A percentile compares a stretch with the other conserved stretches of the same genome.
These are phyloP conservation scores for Santalum album DNA, from an alignment of 164 flowering plant species.

Conservation along the genomic window DNA sequence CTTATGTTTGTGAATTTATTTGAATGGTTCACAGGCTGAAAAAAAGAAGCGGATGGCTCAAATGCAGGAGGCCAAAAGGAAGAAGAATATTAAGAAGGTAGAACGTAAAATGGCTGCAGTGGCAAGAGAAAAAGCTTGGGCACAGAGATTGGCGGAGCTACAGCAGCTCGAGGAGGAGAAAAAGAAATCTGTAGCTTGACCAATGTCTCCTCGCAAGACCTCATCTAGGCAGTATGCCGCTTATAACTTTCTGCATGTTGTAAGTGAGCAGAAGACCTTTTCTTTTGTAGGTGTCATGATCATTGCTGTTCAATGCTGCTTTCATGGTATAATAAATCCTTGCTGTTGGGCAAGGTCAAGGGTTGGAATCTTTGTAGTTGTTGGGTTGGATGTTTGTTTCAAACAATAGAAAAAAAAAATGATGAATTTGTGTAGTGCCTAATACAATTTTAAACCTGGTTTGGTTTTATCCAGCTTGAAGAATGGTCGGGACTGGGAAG, in stretches of 20 bases:
- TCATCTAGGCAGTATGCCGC: not conserved
- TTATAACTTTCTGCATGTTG: not conserved
- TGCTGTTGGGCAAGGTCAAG: too few relatives aligned
- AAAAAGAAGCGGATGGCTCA: slow-evolving; percentile 52
- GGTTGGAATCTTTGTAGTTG: too few relatives aligned
- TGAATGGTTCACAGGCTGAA: slow-evolving; percentile 31
- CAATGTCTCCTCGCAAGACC: not conserved
- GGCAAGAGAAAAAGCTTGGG: slow-evolving; percentile 79
- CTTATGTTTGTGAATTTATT: not conserved
- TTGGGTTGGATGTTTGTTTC: too few relatives aligned
- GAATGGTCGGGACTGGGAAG: too few relatives aligned
- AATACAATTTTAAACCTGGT: too few relatives aligned
- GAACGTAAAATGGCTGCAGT: slow-evolving; percentile 82
- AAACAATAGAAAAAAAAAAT: too few relatives aligned
- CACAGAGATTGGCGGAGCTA: slow-evolving; percentile 54
- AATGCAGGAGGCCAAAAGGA: slow-evolving; percentile 54
- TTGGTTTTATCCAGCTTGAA: too few relatives aligned
- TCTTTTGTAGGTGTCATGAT: too few relatives aligned
- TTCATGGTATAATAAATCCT: too few relatives aligned
- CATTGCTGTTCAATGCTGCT: too few relatives aligned
- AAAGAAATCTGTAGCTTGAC: slow-evolving; percentile 29
- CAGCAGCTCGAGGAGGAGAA: slow-evolving; percentile 60
- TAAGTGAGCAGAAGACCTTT: not conserved
- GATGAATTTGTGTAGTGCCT: too few relatives aligned
- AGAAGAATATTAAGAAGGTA: slow-evolving; percentile 31